Conservation (phyloP, 345 rosid genomes). For the Gossypium anomalum region DNA sequence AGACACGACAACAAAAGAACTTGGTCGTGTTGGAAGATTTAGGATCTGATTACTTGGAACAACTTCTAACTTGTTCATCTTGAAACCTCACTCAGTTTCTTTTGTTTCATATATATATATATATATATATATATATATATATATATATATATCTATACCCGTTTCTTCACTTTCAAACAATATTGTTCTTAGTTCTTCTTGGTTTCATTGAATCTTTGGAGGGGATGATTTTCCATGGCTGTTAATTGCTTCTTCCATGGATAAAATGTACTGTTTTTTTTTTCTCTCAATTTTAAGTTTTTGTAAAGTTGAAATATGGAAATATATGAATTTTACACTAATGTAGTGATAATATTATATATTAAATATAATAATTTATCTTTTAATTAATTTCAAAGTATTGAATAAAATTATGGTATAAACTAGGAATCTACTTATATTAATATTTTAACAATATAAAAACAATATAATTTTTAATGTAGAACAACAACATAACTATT, state of each 20-base stretch:
- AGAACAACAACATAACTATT: too few relatives aligned
- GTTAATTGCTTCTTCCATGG: not conserved
- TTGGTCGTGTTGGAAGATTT: slow-evolving; percentile 63
- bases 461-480: too few relatives aligned
- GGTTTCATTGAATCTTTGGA: too few relatives aligned
- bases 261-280: not conserved
- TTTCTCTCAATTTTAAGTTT: not conserved
- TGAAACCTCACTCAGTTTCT: not conserved
- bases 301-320: not conserved
- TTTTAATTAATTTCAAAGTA: too few relatives aligned
- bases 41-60: slow-evolving; percentile 66
- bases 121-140: not conserved
- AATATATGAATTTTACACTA: too few relatives aligned
- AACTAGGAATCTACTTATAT: too few relatives aligned
- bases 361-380: too few relatives aligned
- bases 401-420: too few relatives aligned
- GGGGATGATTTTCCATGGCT: not conserved
- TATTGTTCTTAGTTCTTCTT: not conserved
- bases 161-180: not conserved
- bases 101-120: not conserved
- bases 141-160: not conserved
- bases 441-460: too few relatives aligned
- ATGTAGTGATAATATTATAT: too few relatives aligned
- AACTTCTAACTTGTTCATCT: slow-evolving; percentile 57
- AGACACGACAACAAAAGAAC: slow-evolving; percentile 12